Evolutionary conservation across 2,329 filamentous ascomycete genomes (phyloP).

Genomic region (Cladophialophora immunda): DNA sequence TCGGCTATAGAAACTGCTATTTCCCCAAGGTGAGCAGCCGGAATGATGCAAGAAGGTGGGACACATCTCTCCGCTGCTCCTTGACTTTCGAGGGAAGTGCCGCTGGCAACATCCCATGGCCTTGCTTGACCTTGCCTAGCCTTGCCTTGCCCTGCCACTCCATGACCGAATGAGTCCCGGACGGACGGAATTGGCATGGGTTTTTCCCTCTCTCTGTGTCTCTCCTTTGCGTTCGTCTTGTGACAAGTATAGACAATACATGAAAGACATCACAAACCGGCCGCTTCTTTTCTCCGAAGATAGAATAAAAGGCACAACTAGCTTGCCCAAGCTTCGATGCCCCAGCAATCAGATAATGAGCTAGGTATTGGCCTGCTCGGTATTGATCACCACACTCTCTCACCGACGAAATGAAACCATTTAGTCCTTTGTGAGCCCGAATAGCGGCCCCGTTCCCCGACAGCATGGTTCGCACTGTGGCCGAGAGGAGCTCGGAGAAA

Average conservation of each 20-base stretch:
- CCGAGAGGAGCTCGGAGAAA: not conserved
- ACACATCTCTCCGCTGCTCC: not conserved
- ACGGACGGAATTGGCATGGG: not conserved
- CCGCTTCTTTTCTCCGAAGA: not conserved
- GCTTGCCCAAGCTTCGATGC: not conserved
- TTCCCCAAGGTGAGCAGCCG: not conserved
- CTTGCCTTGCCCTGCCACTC: not conserved
- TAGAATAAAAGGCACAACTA: no score
- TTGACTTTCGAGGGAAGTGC: not conserved
- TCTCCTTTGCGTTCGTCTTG: not conserved
- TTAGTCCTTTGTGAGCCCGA: not conserved
- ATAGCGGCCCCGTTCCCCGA: not conserved
- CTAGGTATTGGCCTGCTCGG: not conserved
- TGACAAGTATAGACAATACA: not conserved
- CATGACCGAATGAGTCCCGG: not conserved
- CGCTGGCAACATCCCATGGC: not conserved
- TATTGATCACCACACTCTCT: not conserved
- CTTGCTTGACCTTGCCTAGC: not conserved
- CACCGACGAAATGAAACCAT: not conserved
- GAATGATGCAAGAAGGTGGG: not conserved
- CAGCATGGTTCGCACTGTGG: not conserved
- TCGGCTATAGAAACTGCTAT: not conserved
- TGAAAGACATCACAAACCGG: not conserved
- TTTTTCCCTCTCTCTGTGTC: not conserved
- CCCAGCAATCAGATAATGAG: not conserved